Evolutionary conservation across 331 rosid species (phyloP), one percentile per base, ranked within the genome.

Genomic region (Erythrophleum ivorense): DNA sequence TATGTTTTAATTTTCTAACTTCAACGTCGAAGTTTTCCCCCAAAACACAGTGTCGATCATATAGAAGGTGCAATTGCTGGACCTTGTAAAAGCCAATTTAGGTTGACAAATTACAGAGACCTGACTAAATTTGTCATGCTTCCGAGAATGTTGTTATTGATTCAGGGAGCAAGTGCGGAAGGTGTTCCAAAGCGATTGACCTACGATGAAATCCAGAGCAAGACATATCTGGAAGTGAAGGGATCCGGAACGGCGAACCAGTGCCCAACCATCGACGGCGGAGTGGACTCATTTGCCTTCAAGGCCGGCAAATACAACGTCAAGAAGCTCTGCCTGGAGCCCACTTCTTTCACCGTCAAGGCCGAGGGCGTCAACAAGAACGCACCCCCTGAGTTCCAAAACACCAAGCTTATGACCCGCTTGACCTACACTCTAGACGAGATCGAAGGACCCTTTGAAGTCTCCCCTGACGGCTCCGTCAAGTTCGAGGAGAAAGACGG

Each of bases 381-480:
- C 70, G 34, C 99, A 6, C 94, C 98, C 5, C 91, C 89, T 0
- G 97, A 91, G 31, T 96, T 96, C 91, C 99, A 93, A 77, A 86
- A 93, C 88, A 96, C 99, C 72, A 96, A 92, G 88, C 99, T 96
- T 86, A 96, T 96, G 99, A 96, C 99, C 73, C 99, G 99, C 3
- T 54, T 96, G 7, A 96, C 99, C 84, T 96, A 96, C 97, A 96
- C 99, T 0, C 94, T 96, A 0, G 99, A 96, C 24, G 98, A 96
- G 87, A 93, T 96, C 0, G 99, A 96, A 52, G 99, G 99, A 13
- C 99, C 99, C 9, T 93, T 96, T 2, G 97, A 93, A 60, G 99
- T 96, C 6, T 78, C 92, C 3, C 6, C 87, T 0, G 98, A 96
- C 8, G 94, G 99, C 48, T 7, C 87, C 3, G 78, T 96, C 78